Evolutionary conservation across 306 rosid species (phyloP).

Genomic region (Vachellia collinsii): DNA sequence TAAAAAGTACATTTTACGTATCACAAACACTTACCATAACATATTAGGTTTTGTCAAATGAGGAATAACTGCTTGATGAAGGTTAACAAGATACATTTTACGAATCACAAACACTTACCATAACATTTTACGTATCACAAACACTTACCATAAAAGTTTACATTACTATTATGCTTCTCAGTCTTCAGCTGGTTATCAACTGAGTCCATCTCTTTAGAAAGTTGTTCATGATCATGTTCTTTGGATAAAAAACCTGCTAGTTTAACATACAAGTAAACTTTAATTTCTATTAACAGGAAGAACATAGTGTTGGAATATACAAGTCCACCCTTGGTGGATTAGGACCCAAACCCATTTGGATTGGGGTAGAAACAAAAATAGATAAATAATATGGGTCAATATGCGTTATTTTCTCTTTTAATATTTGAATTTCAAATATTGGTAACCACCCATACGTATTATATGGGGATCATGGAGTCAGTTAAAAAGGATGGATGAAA

Average conservation of each 20-base stretch:
- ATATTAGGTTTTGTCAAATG: slow-evolving; percentile 78
- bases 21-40: slow-evolving; percentile 62
- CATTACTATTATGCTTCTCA: slow-evolving; percentile 52
- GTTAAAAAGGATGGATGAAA: no score
- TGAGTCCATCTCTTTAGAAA: slow-evolving; percentile 47
- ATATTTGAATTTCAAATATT: no score
- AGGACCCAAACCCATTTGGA: no score
- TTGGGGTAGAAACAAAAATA: no score
- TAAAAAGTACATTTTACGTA: slow-evolving; percentile 16
- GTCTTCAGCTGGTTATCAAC: slow-evolving; percentile 54
- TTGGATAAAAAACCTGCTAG: slow-evolving; percentile 38
- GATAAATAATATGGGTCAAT: no score
- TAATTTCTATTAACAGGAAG: not conserved
- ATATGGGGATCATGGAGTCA: no score
- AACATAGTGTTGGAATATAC: no score
- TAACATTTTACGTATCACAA: slow-evolving; percentile 74
- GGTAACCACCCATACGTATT: no score
- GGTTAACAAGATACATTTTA: slow-evolving; percentile 60
- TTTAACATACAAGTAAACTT: slow-evolving; percentile 26
- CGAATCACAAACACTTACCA: slow-evolving; percentile 55
- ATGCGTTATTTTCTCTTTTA: no score
- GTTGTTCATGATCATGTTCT: slow-evolving; percentile 50
- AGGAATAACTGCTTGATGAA: slow-evolving; percentile 86
- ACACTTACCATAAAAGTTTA: slow-evolving; percentile 61
- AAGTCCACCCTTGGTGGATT: no score